Conservation (phyloP, 495 filamentous ascomycete genomes). For the Penicillium mononematosum region DNA sequence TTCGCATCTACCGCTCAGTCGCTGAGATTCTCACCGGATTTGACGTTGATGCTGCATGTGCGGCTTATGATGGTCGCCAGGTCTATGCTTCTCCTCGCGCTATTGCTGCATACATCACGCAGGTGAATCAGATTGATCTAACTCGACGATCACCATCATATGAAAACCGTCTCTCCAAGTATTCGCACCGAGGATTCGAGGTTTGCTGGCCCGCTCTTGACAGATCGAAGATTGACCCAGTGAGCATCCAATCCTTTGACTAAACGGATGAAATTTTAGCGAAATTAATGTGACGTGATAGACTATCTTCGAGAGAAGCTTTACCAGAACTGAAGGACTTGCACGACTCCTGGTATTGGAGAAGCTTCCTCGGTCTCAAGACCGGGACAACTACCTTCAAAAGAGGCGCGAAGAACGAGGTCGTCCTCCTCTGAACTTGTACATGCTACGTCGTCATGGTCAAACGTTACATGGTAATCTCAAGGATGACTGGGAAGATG, state of each 20-base stretch:
- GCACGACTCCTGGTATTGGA: conserved; percentile 78
- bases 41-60: conserved; percentile 79
- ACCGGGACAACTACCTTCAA: conserved; percentile 64
- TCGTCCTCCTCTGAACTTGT: conserved; percentile 44
- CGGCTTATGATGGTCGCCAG: conserved; percentile 73
- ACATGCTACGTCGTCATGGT: conserved; percentile 18
- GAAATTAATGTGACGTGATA: conserved; percentile 10
- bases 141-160: conserved; percentile 78
- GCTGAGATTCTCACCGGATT: conserved; percentile 82
- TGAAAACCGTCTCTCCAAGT: conserved; percentile 85
- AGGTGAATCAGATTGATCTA: conserved; percentile 76
- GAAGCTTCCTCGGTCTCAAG: conserved; percentile 61
- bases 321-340: conserved; percentile 69
- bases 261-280: background rate
- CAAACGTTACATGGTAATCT: conserved; percentile 54
- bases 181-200: conserved; percentile 79
- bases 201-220: conserved; percentile 74
- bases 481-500: conserved; percentile 69
- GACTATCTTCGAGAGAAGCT: conserved; percentile 80
- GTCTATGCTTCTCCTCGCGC: conserved; percentile 72
- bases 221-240: conserved; percentile 68
- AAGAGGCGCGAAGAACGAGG: conserved; percentile 69
- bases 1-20: conserved; percentile 77
- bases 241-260: conserved; percentile 10
- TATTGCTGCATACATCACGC: conserved; percentile 71